Conservation (phyloP, 2,329 filamentous ascomycete species). For the Colletotrichum truncatum region DNA sequence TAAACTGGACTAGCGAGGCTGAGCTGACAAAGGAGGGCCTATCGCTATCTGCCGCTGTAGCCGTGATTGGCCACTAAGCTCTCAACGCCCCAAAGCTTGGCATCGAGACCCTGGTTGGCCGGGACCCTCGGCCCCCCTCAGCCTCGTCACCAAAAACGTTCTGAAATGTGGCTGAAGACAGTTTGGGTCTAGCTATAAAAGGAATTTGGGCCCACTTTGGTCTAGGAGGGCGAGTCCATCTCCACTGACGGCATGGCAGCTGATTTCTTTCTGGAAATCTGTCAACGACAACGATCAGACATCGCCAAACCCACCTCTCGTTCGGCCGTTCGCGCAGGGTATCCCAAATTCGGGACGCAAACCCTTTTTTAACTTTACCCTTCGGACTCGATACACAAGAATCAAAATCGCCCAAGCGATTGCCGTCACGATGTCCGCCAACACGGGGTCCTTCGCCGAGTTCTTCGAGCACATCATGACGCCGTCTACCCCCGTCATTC, state of each 20-base stretch:
- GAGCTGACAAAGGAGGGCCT: conserved; percentile 25
- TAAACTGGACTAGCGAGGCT: conserved; percentile 30
- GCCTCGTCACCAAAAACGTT: conserved; percentile 3
- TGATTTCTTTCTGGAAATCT: conserved; percentile 29
- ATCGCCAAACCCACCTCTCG: neutral
- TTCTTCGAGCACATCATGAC: conserved; percentile 64
- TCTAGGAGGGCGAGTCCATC: neutral
- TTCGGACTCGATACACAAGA: neutral
- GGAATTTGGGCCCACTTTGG: neutral
- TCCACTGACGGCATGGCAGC: conserved; percentile 12
- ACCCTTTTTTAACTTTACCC: neutral
- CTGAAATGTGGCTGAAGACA: conserved; percentile 7
- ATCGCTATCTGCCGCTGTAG: conserved; percentile 7
- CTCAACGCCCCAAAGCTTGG: conserved; percentile 27
- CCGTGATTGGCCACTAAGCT: conserved; percentile 11
- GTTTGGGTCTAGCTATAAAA: neutral
- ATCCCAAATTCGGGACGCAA: neutral
- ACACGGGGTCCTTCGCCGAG: conserved; percentile 49
- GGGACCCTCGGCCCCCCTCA: conserved; percentile 6
- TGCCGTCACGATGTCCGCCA: conserved; percentile 26
- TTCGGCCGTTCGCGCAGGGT: conserved; percentile 23
- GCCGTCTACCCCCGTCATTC: conserved; percentile 69
- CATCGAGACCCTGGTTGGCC: neutral
- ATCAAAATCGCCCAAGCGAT: neutral
- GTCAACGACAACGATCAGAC: conserved; percentile 26